Evolutionary conservation across 1,284 basidiomycete genomes (phyloP).

Genomic region (Cryptococcus floricola): DNA sequence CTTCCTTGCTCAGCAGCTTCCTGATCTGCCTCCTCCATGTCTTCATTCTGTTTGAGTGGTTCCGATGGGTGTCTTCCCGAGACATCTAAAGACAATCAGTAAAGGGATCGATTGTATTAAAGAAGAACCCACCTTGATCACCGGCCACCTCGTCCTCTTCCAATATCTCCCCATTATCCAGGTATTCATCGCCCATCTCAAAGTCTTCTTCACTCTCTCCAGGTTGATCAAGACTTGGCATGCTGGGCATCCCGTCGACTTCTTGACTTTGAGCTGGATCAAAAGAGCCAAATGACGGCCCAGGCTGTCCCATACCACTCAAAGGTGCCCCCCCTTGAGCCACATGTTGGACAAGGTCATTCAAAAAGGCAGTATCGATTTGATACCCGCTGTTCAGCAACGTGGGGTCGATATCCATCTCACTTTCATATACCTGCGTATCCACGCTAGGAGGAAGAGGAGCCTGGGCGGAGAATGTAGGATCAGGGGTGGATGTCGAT

Average conservation of each 20-base stretch:
- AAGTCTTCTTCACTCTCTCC: neutral
- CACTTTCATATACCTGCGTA: neutral
- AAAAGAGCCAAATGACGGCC: no score
- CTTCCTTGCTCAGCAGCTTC: neutral
- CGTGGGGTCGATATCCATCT: neutral
- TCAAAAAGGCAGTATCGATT: conserved; percentile 12
- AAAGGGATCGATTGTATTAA: no score
- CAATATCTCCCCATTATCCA: conserved; percentile 5
- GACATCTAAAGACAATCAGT: no score
- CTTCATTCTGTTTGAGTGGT: neutral
- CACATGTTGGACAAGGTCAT: conserved; percentile 13
- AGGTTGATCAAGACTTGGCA: no score
- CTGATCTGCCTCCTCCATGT: conserved; percentile 1
- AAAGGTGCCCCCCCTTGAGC: neutral
- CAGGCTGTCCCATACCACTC: no score
- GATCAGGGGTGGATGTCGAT: neutral
- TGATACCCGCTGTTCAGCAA: neutral
- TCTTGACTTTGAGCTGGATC: no score
- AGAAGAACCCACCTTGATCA: neutral
- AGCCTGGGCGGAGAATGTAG: neutral
- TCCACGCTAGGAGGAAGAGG: neutral
- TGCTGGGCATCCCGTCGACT: no score
- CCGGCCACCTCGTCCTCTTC: conserved; percentile 6
- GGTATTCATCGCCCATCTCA: neutral
- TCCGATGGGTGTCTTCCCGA: no score